phyloP scores from a whole-genome alignment of 331 rosid genomes.

The Saraca asoca region DNA sequence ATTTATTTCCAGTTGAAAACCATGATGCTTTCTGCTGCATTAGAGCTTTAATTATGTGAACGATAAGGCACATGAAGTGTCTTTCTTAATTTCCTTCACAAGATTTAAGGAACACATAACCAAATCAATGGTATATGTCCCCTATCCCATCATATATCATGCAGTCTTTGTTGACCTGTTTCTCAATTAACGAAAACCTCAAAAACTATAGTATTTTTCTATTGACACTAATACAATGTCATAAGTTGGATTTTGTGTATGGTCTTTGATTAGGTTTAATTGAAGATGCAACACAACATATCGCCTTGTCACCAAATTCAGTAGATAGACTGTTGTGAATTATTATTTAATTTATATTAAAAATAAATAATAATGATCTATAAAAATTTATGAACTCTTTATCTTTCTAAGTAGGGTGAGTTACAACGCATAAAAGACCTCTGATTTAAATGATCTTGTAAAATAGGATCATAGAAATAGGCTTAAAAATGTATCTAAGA shows the following conservation, averaged over 20 bases:
- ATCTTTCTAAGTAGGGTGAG: too few species aligned
- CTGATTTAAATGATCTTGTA: too few species aligned
- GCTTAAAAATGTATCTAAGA: too few species aligned
- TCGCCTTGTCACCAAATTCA: neutral
- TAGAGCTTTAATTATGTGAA: slow-evolving; percentile 10
- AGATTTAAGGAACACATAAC: neutral
- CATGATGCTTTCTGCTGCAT: neutral
- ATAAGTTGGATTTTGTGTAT: neutral
- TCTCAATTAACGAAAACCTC: neutral
- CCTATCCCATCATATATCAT: neutral
- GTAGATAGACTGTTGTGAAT: neutral
- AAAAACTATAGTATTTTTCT: too few species aligned
- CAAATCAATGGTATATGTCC: slow-evolving; percentile 6
- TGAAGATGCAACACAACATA: neutral
- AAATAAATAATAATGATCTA: too few species aligned
- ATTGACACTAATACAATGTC: neutral
- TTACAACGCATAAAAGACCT: too few species aligned
- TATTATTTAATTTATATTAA: too few species aligned
- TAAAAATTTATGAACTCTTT: too few species aligned
- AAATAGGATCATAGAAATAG: too few species aligned
- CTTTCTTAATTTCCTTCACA: neutral
- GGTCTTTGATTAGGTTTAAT: neutral
- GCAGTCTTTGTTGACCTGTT: too few species aligned
- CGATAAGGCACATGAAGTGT: slow-evolving; percentile 2
- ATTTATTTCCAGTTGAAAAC: too few species aligned